Conservation (phyloP, 352 stramenopile genomes). For the Phytophthora tubulina region DNA sequence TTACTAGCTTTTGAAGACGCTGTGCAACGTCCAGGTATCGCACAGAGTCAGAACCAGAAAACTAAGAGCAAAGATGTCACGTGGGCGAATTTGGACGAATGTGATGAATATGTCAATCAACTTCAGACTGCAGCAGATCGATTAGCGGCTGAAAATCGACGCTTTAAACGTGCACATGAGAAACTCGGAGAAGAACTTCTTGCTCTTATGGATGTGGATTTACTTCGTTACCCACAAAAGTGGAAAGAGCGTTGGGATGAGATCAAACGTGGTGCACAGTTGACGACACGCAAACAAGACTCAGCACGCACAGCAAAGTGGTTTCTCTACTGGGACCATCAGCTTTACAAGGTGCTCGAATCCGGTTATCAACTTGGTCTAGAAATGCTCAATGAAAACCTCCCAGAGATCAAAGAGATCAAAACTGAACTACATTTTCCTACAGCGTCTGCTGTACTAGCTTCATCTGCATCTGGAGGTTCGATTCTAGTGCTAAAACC, state of each 20-base stretch:
- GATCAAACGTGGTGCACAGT: constrained; percentile 79
- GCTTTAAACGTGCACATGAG: constrained; percentile 90
- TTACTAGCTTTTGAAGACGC: constrained; percentile 93
- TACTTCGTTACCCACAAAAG: constrained; percentile 83
- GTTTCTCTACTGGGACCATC: constrained; percentile 95
- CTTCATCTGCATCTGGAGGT: constrained; percentile 9
- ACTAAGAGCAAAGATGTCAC: constrained; percentile 80
- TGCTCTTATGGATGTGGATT: constrained; percentile 90
- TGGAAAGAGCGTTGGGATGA: constrained; percentile 92
- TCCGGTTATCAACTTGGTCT: constrained; percentile 94
- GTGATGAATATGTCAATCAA: constrained; percentile 93
- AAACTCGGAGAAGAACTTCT: constrained; percentile 83
- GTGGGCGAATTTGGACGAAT: constrained; percentile 93
- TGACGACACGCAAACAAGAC: constrained; percentile 84
- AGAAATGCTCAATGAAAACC: constrained; percentile 94
- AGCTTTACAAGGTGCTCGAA: constrained; percentile 96
- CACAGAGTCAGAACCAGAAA: constrained; percentile 50
- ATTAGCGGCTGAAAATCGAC: constrained; percentile 91
- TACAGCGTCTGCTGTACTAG: constrained; percentile 14
- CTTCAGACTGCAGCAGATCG: constrained; percentile 92
- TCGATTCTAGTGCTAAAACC: constrained; percentile 89
- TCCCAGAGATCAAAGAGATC: constrained; percentile 92
- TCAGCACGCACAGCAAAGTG: constrained; percentile 88
- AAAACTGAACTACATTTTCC: constrained; percentile 82
- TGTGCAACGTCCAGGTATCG: constrained; percentile 70